Evolutionary conservation across 495 filamentous ascomycete species (phyloP), one percentile per base, ranked within the genome.

Genomic region (Daldinia decipiens): DNA sequence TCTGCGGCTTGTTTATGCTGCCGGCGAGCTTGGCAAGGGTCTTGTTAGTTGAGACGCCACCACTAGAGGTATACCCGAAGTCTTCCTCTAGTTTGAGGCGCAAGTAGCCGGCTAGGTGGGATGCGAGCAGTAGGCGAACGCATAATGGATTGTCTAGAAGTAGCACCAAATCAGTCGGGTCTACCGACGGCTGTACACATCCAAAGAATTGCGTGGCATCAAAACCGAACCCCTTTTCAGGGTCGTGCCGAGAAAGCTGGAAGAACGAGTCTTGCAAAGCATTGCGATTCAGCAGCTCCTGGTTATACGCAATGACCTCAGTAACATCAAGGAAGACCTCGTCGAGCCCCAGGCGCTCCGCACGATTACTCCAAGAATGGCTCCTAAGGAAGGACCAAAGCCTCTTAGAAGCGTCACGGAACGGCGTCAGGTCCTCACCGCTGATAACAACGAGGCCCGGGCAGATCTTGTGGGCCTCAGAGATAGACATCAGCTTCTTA

Each of bases 11-110:
- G 75, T 97, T 87, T 45, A 90, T 79, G 80, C 87, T 93, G 19
- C 95, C 95, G 26, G 89, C 92, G 29, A 98, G 82, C 76, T 98
- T 98, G 32, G 92, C 88, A 29, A 95, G 83, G 2, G 94, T 74
- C 77, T 97, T 97, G 53, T 89, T 93, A 4, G 92, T 97, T 2
- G 93, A 89, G 3, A 97, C 88, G 9, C 95, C 95, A n/a, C 91
- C 93, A 0, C 93, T 92, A 39, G 89, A 89, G 5, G 93, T 95
- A 78, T 93, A 97, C 4, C 93, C 93, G 70, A 89, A 90, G n/a
- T 92, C 82, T 47, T 90, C 81, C 59, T 95, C 91, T 7, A 98
- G 83, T 65, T 85, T 85, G 31, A 84, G 76, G 24, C 94, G 88
- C 19, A 98, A 79, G 77, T 93, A 85, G 8, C 81, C 78, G 2